phyloP scores from a whole-genome alignment of 805 yeast genomes.

The Spathaspora boniae region DNA sequence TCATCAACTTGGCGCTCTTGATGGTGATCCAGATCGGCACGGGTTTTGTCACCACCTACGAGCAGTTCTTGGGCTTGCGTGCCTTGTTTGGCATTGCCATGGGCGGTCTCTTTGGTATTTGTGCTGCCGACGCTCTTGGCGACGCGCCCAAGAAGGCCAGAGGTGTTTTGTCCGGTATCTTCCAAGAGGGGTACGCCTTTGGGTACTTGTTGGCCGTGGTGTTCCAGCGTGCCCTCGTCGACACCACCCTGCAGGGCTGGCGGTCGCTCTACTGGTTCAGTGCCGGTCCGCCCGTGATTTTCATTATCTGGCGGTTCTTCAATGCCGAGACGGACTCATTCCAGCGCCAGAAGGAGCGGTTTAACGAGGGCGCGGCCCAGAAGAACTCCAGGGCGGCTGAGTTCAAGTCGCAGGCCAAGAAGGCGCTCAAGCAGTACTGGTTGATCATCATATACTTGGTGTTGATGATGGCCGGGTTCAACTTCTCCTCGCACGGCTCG shows the following conservation, averaged over 20 bases:
- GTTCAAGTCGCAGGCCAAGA: constrained; percentile 11
- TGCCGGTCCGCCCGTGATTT: constrained; percentile 60
- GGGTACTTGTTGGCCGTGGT: constrained; percentile 65
- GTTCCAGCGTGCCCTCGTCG: constrained; percentile 57
- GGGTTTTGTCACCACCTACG: constrained; percentile 58
- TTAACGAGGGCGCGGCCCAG: constrained; percentile 9
- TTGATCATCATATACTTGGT: constrained; percentile 29
- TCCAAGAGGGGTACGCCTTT: constrained; percentile 56
- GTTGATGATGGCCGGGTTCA: constrained; percentile 60
- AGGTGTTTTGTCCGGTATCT: constrained; percentile 59
- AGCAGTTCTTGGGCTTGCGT: constrained; percentile 58
- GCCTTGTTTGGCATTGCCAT: constrained; percentile 65
- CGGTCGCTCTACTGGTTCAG: constrained; percentile 72
- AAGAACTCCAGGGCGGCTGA: constrained; percentile 11
- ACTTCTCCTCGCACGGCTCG: constrained; percentile 70
- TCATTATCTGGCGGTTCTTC: constrained; percentile 54
- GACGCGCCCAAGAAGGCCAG: constrained; percentile 59
- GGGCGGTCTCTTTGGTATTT: constrained; percentile 70
- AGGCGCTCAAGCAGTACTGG: constrained; percentile 25
- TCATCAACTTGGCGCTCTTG: constrained; percentile 43
- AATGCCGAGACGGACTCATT: constrained; percentile 62
- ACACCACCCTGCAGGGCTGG: constrained; percentile 52
- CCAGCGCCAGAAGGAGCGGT: constrained; percentile 16
- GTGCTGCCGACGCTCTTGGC: constrained; percentile 64
- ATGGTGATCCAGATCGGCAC: constrained; percentile 63